phyloP scores from a whole-genome alignment of 345 rosid genomes.

The Pugionium cornutum region DNA sequence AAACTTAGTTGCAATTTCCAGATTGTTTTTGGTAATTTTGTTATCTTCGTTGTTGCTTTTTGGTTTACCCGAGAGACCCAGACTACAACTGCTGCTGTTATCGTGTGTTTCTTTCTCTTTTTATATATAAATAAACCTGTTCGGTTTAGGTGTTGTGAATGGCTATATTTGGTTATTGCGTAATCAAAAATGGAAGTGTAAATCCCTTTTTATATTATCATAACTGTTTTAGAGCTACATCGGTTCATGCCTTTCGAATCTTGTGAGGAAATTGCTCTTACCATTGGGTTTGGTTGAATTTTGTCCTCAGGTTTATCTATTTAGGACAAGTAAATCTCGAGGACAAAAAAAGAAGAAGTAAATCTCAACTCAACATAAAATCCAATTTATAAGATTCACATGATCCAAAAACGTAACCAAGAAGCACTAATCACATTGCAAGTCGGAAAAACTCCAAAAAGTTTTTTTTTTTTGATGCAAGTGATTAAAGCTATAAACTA shows the following conservation, averaged over 20 bases:
- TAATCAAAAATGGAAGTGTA: background rate
- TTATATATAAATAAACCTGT: conserved; percentile 32
- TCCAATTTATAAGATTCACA: conserved; percentile 17
- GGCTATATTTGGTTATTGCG: background rate
- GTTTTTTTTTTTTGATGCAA: background rate
- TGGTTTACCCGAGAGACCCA: background rate
- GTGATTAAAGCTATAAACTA: conserved; percentile 8
- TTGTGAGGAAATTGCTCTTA: background rate
- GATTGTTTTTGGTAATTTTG: conserved; percentile 13
- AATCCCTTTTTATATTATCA: background rate
- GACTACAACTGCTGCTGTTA: background rate
- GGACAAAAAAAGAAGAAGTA: background rate
- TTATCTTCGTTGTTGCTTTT: conserved; percentile 22
- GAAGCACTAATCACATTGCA: conserved; percentile 27
- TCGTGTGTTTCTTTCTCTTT: background rate
- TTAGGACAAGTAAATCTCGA: background rate
- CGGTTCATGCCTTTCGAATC: background rate
- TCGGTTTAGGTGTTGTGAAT: conserved; percentile 6
- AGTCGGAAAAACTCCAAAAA: conserved; percentile 7
- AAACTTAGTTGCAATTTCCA: conserved; percentile 25
- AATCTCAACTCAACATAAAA: background rate
- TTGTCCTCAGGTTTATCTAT: no score
- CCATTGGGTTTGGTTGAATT: background rate
- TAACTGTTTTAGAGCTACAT: background rate
- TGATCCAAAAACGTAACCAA: conserved; percentile 34